Percentiles rank a stretch among this genome's conserved stretches.
Conservation (phyloP, 805 yeast genomes). For the Lachancea nothofagi region DNA sequence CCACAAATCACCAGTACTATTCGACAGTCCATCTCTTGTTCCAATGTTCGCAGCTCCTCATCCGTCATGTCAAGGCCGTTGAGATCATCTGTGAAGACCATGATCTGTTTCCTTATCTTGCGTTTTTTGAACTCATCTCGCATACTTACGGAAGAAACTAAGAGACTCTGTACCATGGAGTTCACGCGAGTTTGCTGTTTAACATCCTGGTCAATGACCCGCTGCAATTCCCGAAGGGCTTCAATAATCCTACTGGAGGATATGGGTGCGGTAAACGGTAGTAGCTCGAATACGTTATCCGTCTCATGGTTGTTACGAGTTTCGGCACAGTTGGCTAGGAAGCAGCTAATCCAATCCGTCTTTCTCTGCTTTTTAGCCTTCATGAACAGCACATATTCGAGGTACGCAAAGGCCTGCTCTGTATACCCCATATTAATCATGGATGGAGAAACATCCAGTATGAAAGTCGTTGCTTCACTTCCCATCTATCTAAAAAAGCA, state of each 20-base stretch:
- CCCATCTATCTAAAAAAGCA: conserved; percentile 13
- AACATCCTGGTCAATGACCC: conserved; percentile 5
- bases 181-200: conserved; percentile 5
- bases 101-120: conserved; percentile 22
- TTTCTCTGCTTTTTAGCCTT: conserved; percentile 27
- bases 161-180: conserved; percentile 21
- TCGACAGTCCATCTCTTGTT: conserved; percentile 20
- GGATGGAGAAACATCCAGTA: conserved; percentile 24
- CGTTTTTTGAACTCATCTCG: conserved; percentile 21
- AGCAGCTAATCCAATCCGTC: conserved; percentile 28
- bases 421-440: conserved; percentile 15
- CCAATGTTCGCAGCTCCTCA: conserved; percentile 22
- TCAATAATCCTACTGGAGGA: conserved; percentile 11
- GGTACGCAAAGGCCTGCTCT: conserved; percentile 19
- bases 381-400: conserved; percentile 25
- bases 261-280: conserved; percentile 23
- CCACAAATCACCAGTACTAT: conserved; percentile 24
- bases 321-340: conserved; percentile 17
- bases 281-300: conserved; percentile 20
- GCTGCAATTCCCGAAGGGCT: conserved; percentile 12
- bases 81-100: conserved; percentile 26
- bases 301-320: conserved; percentile 19
- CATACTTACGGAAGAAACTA: conserved; percentile 23
- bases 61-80: conserved; percentile 22
- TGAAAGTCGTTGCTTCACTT: conserved; percentile 25